A percentile compares a stretch with the other conserved stretches of the same genome.
Conservation (phyloP, 2,329 filamentous ascomycete species). For the Shiraia bambusicola region DNA sequence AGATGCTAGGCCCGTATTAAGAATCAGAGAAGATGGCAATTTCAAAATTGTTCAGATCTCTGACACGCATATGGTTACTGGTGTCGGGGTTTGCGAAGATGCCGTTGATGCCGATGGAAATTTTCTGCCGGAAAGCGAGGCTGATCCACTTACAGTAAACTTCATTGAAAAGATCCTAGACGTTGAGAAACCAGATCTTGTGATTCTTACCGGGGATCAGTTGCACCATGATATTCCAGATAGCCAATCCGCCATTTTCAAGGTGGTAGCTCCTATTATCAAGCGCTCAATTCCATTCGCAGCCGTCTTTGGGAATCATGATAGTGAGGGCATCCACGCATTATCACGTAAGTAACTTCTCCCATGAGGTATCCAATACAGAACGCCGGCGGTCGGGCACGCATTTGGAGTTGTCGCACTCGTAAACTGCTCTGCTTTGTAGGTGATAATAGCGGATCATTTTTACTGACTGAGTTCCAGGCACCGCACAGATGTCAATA, state of each 20-base stretch:
- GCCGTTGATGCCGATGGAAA: conserved; percentile 66
- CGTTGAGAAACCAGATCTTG: conserved; percentile 58
- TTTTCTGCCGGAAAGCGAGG: conserved; percentile 77
- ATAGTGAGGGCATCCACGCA: conserved; percentile 49
- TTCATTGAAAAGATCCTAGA: conserved; percentile 64
- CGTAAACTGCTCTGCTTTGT: too few relatives aligned
- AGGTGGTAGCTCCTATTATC: conserved; percentile 49
- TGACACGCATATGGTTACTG: conserved; percentile 87
- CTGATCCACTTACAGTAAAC: conserved; percentile 83
- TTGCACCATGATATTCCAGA: conserved; percentile 66
- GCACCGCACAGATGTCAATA: conserved; percentile 19
- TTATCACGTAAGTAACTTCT: conserved; percentile 23
- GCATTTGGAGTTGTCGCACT: too few relatives aligned
- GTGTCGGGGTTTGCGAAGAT: conserved; percentile 81
- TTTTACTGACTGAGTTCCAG: conserved; percentile 13
- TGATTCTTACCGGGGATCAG: conserved; percentile 69
- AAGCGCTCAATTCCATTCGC: conserved; percentile 60
- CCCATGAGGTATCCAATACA: too few relatives aligned
- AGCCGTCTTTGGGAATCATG: conserved; percentile 70
- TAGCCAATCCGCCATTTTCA: conserved; percentile 13
- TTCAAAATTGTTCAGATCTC: conserved; percentile 95
- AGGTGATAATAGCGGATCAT: too few relatives aligned
- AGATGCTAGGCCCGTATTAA: conserved; percentile 63
- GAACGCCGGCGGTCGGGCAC: too few relatives aligned
- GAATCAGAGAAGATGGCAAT: conserved; percentile 78